Evolutionary conservation across 495 filamentous ascomycete species (phyloP), one percentile per base, ranked within the genome.

Genomic region (Aspergillus hancockii): DNA sequence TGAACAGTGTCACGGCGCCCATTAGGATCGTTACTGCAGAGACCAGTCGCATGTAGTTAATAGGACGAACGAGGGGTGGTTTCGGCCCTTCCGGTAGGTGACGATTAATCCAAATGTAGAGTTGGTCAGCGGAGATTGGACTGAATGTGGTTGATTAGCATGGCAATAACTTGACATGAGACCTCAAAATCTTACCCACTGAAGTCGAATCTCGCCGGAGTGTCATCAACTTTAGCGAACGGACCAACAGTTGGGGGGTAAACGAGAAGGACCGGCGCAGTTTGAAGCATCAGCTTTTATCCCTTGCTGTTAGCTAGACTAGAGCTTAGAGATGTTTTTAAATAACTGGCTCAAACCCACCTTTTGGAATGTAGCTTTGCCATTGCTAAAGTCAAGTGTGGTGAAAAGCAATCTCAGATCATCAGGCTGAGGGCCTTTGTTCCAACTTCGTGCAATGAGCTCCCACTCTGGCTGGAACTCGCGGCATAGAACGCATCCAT

Each of bases 391-490:
- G 65, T 99, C 94, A 60, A 98, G 78, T 14, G 92, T 95, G 31
- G 85, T 90, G 76, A 91, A 96, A 51, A 97, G 67, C 55, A 96
- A 63, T 54, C 89, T 80, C 38, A 90, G 84, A 28, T 87, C 87
- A 41, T 84, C 88, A 32, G 79, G 71, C 75, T 88, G 90, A 71
- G 92, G 86, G 3, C 89, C 91, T 67, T 86, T 89, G 59, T 80
- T 81, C 94, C 94, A 99, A 78, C 91, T 95, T 68, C 84, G 89
- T 16, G 84, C 82, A 32, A 99, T 82, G 22, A 99, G 71, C 23
- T 96, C 90, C 88, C 92, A 99, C 75, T 99, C 95, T 1, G 94
- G 89, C 67, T 94, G 87, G 74, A 98, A 97, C 54, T 95, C 90
- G 36, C 85, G 83, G 71, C 94, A 99, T 49, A 97, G 79, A 54